Evolutionary conservation across 208 protist species (phyloP), one percentile per base, ranked within the genome.

Genomic region (Wallacemonas sp.): DNA sequence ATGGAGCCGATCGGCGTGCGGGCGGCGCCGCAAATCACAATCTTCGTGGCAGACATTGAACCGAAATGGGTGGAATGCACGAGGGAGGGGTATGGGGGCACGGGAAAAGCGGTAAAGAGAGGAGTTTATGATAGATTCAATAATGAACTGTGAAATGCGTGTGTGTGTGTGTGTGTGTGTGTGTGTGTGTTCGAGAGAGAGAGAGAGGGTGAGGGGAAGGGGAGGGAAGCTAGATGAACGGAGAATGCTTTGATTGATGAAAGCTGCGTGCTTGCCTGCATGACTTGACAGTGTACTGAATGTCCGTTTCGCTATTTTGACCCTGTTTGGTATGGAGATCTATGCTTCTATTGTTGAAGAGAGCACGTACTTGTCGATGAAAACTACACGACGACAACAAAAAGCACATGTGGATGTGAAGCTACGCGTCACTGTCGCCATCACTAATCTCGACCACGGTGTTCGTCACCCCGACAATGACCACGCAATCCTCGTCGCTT

Each of bases 401-500:
- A n/a, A n/a, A n/a, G n/a, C n/a, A n/a, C n/a, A n/a, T n/a, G n/a
- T n/a, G n/a, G n/a, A n/a, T n/a, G n/a, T n/a, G n/a, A n/a, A n/a
- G n/a, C n/a, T n/a, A n/a, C n/a, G n/a, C n/a, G n/a, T n/a, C n/a
- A n/a, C 65, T 52, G 32, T 82, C 79, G 57, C 74, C 76, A 36
- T 92, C 86, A 67, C 77, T 87, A 31, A 87, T 79, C 28, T 89
- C 78, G 41, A 92, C 76, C 23, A 84, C 66, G 2, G 25, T 33
- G 16, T 68, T 72, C 36, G 50, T 55, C 2, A 73, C 32, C 7
- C 44, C 41, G 1, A 80, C 66, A 33, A 79, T 38, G 39, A 82
- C 61, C 62, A 66, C 78, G 16, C 74, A 67, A 16, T 79, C 73
- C 16, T 77, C 67, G 3, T 78, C 74, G 31, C 46, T 52, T 14